phyloP scores from a whole-genome alignment of 805 yeast genomes.

The Barnettozyma vustinii region DNA sequence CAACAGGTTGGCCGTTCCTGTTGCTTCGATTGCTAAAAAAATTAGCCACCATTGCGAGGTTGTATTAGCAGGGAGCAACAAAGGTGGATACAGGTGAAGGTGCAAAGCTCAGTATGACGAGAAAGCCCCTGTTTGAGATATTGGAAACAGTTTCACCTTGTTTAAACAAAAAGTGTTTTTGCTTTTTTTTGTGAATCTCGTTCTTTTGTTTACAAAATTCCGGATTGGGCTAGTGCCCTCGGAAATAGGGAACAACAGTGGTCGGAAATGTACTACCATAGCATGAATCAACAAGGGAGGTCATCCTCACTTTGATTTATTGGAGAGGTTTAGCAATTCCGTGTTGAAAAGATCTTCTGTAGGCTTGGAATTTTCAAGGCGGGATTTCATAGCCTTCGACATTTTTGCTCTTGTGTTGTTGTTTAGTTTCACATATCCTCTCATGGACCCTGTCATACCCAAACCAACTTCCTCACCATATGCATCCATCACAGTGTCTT shows the following conservation, averaged over 20 bases:
- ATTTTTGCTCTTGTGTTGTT: conserved; percentile 50
- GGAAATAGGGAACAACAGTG: not conserved
- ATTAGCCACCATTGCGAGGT: conserved; percentile 22
- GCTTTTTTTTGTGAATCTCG: conserved; percentile 12
- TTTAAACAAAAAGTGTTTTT: not conserved
- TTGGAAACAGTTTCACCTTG: not conserved
- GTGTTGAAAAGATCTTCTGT: conserved; percentile 17
- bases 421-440: conserved; percentile 28
- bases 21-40: conserved; percentile 21
- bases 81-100: not conserved
- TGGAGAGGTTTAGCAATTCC: conserved; percentile 17
- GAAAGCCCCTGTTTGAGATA: not conserved
- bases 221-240: conserved; percentile 12
- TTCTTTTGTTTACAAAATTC: conserved; percentile 21
- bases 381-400: conserved; percentile 52
- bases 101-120: too few relatives aligned
- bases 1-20: conserved; percentile 16
- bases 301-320: not conserved
- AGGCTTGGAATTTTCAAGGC: conserved; percentile 30
- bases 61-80: not conserved
- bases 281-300: too few relatives aligned
- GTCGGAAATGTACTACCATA: not conserved
- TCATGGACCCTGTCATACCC: conserved; percentile 49
- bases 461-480: conserved; percentile 81
- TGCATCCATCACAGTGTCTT: conserved; percentile 53